Conservation (phyloP, 192 early-diverging fungal species). For the Linnemannia hyalina region DNA sequence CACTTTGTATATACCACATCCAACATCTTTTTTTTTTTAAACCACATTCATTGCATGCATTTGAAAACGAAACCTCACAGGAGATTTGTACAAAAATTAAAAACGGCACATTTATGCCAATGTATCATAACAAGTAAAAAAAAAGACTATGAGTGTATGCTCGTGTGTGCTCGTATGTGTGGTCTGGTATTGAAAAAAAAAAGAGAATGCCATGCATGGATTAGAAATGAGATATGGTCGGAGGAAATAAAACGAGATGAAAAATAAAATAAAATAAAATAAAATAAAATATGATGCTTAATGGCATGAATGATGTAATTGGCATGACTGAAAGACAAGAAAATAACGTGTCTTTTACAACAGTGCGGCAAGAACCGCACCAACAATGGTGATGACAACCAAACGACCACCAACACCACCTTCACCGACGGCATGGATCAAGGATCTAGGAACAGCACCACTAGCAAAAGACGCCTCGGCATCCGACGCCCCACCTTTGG, state of each 20-base stretch:
- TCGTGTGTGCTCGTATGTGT: not conserved
- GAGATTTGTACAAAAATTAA: conserved; percentile 2
- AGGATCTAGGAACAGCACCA: not conserved
- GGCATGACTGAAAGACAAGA: not conserved
- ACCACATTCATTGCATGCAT: conserved; percentile 3
- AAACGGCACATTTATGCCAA: not conserved
- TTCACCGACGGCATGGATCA: not conserved
- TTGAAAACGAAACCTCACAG: not conserved
- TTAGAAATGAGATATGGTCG: not conserved
- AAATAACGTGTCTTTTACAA: not conserved
- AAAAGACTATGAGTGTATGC: not conserved
- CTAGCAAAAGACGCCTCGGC: not conserved
- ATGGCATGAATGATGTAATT: not conserved
- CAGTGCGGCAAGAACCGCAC: not conserved
- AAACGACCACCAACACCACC: not conserved
- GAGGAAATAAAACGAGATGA: not conserved
- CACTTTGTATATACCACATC: conserved; percentile 4
- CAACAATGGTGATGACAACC: not conserved
- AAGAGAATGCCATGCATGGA: not conserved
- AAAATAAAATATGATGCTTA: not conserved
- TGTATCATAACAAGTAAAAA: not conserved
- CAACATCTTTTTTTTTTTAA: not conserved
- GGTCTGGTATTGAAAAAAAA: not conserved
- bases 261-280: too few species aligned
- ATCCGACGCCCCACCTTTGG: conserved; percentile 11